A percentile compares a stretch with the other conserved stretches of the same genome.
phyloP scores from a whole-genome alignment of 2,329 filamentous ascomycete species.

The Uncinocarpus reesii region DNA sequence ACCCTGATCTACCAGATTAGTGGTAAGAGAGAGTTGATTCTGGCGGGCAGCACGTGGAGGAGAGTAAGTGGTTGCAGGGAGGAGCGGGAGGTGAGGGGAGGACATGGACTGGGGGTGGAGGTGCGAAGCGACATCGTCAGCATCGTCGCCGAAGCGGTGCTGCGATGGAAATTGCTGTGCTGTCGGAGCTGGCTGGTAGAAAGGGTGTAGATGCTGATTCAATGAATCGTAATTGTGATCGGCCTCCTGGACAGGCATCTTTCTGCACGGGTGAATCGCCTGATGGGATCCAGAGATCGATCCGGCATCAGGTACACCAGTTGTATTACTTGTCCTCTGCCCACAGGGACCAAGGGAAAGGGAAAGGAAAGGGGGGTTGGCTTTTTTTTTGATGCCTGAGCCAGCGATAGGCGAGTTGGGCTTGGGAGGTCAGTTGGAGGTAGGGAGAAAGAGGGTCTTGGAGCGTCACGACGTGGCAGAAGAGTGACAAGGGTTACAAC shows the following conservation, averaged over 20 bases:
- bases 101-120: constrained; percentile 21
- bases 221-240: constrained; percentile 32
- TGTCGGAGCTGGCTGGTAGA: constrained; percentile 13
- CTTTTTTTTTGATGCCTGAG: too few relatives aligned
- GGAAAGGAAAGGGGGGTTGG: not conserved
- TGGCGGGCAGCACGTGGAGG: constrained; percentile 20
- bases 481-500: constrained; percentile 16
- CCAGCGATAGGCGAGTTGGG: not conserved
- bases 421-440: too few relatives aligned
- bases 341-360: not conserved
- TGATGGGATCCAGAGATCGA: not conserved
- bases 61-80: constrained; percentile 24
- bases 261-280: not conserved
- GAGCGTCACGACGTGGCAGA: constrained; percentile 15
- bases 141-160: constrained; percentile 21
- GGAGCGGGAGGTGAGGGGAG: constrained; percentile 18
- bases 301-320: constrained; percentile 11
- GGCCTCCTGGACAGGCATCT: constrained; percentile 35
- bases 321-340: not conserved
- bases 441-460: constrained; percentile 2
- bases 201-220: constrained; percentile 17
- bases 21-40: constrained; percentile 19
- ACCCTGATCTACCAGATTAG: constrained; percentile 16
- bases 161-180: constrained; percentile 22
- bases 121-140: constrained; percentile 21